Evolutionary conservation across 2,329 filamentous ascomycete genomes (phyloP), one percentile per base, ranked within the genome.

Genomic region (Penicillium frequentans): DNA sequence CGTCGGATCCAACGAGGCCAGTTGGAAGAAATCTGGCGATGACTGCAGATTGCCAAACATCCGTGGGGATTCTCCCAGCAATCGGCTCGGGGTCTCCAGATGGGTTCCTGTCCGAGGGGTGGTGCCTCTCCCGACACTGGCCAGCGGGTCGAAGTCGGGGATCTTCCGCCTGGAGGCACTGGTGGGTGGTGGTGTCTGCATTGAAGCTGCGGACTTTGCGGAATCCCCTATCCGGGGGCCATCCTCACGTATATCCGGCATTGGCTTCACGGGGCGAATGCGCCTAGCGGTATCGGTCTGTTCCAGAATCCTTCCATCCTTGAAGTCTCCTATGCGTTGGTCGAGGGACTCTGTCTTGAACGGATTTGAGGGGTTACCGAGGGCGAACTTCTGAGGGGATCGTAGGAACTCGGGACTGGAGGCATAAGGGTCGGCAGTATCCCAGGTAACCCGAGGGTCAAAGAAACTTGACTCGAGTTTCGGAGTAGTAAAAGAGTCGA

Each of bases 101-200:
- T 75, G 72, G 14, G 53, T 65, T 27, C 61, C 67, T 33, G 64
- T 51, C 10, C 56, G 55, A 43, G 67, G 66, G 21, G 65, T 66
- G 3, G 55, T 57, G n/a, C 62, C 66, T 57, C 62, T 64, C 4
- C 62, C 60, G 24, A 63, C 53, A 42, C 63, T 64, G 24, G 51
- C 60, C 31, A 60, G 39, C 21, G 66, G 58, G 24, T 71, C 70
- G 50, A 71, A 68, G 59, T 70, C 71, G 16, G 67, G 74, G 62
- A 74, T 69, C 58, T 76, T 77, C 61, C 82, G 79, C 66, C 80
- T 78, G 6, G 79, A 82, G 19, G 82, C 83, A 70, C 84, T 79
- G 26, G 84, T 86, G 3, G 84, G 84, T 49, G 84, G 84, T 33
- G 84, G 84, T 13, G 84, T 87, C 70, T 86, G 84, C 77, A 86